Base-by-base conservation (phyloP, 208 protist species). In the Leishmania gerbilli region DNA sequence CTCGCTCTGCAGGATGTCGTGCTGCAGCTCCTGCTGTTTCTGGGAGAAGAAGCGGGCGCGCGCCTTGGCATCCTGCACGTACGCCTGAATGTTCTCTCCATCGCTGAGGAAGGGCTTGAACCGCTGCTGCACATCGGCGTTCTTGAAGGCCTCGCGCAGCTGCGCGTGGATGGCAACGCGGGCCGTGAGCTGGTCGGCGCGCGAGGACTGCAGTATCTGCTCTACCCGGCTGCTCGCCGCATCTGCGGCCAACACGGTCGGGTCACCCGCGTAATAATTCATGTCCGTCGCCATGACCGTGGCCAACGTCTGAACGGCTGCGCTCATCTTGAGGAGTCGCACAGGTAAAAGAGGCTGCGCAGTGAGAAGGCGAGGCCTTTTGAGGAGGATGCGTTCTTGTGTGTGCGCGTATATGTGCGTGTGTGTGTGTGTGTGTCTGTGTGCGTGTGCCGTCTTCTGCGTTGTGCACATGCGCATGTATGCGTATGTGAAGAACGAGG, bases 101-200 rank as follows among this genome's bases (percentile, higher is more conserved):
- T 53, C 31, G n/a, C 77, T 74, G 13, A 96, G 88, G 60, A 90
- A 96, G 4, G 90, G 87, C 81, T 86, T 64, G 60, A 97, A 79
- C 74, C 87, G 76, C 78, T 87, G 31, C 80, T 95, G 93, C 47
- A 92, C 86, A 51, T 84, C 85, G 34, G 85, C 76, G 71, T 91
- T 81, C 60, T 83, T 90, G 80, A 97, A 91, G 75, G 89, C 90
- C 40, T 90, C 88, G 17, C 91, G 90, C 65, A 97, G 88, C 87
- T 97, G 93, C 37, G 91, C 89, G 81, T 95, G 93, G 71, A 97
- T 93, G 51, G 93, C 91, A 27, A 95, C 90, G 53, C 93, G 91
- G 5, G 79, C 85, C 17, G 88, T 89, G 40, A 97, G 90, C 69
- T 92, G 93, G 68, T 95, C 90, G 47, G 83, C 84, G 56, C 88